Base-by-base conservation (phyloP, 805 yeast species). In the Zygotorulaspora sp. region DNA sequence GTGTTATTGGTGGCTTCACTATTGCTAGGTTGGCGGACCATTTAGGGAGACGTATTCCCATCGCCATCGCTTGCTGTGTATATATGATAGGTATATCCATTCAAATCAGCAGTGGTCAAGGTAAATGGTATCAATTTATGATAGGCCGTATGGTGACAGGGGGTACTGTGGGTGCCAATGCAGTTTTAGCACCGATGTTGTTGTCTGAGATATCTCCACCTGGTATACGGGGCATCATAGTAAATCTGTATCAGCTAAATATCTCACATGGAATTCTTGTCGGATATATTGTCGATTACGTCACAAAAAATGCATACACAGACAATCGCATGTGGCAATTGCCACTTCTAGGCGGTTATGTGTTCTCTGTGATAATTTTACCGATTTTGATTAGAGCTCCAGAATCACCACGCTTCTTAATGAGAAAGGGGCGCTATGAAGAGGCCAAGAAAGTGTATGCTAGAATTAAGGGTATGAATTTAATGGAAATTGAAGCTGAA, bases 181-280 rank as follows among this genome's bases (percentile, higher is more conserved):
- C 89, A 6, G 85, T 86, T 16, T 66, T 80, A 37, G 82, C 78
- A 10, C 88, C 90, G 22, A 66, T 83, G 64, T 77, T 77, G 57
- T 74, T 78, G 38, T 68, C 80, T 19, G 88, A 80, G 56, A 70
- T 77, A 37, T 66, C 86, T 26, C 86, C 86, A 38, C 72, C 77
- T 41, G 66, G 66, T 21, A 67, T 79, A 32, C 73, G 87, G 71
- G 88, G 88, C 51, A 65, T 80, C 3, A 69, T 79, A 48, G 83
- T 80, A 27, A 72, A 75, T 26, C 65, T 75, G 38, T 80, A 72
- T 66, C 85, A 80, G 58, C 66, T 78, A 50, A 71, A 67, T 66
- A 72, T 78, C 45, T 77, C 83, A 26, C 60, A 73, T 32, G 87
- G 85, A 49, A 78, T 80, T 43, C 70, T 80, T 55, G 55, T 76